Evolutionary conservation across 345 rosid species (phyloP), one percentile per base, ranked within the genome.

Genomic region (Pugionium cornutum): DNA sequence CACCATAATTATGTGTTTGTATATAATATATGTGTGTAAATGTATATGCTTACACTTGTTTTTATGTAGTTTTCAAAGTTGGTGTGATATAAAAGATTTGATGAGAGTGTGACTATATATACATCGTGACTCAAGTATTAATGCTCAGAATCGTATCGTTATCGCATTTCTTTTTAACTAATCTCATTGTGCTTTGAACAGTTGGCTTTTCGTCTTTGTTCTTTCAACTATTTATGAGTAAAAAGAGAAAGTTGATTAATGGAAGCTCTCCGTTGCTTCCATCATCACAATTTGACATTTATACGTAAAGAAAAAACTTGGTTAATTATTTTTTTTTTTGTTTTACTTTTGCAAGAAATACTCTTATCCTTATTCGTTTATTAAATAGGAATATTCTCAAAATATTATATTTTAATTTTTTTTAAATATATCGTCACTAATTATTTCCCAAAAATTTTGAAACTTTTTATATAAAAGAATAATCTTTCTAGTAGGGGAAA

Each of bases 121-220:
- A 59, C 60, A 73, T 58, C 9, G 62, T 36, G 56, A 72, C 49
- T 58, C 34, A 18, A 43, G 55, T 35, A 18, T 18, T 18, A 72
- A 64, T 72, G 66, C 62, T 65, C 5, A 58, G 71, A 73, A 73
- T 73, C 68, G 61, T 67, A 73, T 73, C 56, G 52, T 44, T 30
- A 36, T 35, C 43, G 62, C 53, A 65, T 44, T 58, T 73, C 1
- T 7, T 35, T 35, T 42, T 62, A 55, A n/a, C 57, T 26, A 37
- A 55, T 4, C n/a, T 44, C 11, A 40, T 57, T 50, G n/a, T 64
- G 59, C 65, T 64, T 64, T 57, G 66, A 57, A 72, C 59, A 18
- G 18, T 64, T 72, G 29, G 10, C 60, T 33, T 64, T 57, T 40
- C 33, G 32, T 53, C 40, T 36, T 45, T 54, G 35, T 53, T 70